A percentile compares a stretch with the other conserved stretches of the same genome.
Evolutionary conservation across 192 early-diverging fungal species (phyloP).

Genomic region (Rhizoclosmatium globosum): DNA sequence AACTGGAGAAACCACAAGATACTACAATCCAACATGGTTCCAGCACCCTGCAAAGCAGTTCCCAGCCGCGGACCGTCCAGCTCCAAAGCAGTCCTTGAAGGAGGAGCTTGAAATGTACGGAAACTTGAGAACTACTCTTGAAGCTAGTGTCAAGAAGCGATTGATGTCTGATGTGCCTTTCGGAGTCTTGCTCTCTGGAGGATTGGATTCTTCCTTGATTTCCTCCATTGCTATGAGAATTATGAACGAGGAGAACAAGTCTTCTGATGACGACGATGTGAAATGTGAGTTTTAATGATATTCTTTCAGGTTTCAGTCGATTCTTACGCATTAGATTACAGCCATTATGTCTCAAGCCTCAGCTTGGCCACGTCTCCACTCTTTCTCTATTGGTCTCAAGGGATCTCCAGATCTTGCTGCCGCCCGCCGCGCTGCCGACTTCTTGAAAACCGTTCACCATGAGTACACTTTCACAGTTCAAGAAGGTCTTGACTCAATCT

Average conservation of each 20-base stretch:
- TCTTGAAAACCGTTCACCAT: slow-evolving; percentile 92
- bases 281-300: slow-evolving; percentile 44
- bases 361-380: slow-evolving; percentile 92
- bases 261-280: slow-evolving; percentile 70
- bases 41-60: slow-evolving; percentile 36
- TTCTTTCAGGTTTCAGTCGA: not conserved
- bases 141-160: slow-evolving; percentile 91
- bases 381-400: slow-evolving; percentile 95
- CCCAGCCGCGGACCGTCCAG: slow-evolving; percentile 55
- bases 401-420: slow-evolving; percentile 93
- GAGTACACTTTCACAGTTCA: slow-evolving; percentile 96
- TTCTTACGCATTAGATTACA: slow-evolving; percentile 39
- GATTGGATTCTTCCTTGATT: slow-evolving; percentile 95
- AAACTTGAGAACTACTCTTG: slow-evolving; percentile 79
- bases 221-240: slow-evolving; percentile 89
- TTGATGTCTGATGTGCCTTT: slow-evolving; percentile 99
- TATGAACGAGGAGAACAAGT: slow-evolving; percentile 35
- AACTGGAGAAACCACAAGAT: slow-evolving; percentile 80
- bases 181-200: slow-evolving; percentile 94
- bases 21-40: slow-evolving; percentile 95
- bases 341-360: slow-evolving; percentile 59
- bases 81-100: slow-evolving; percentile 63
- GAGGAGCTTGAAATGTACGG: slow-evolving; percentile 69
- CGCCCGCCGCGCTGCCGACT: slow-evolving; percentile 88
- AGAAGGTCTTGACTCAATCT: slow-evolving; percentile 94